Evolutionary conservation across 2,329 filamentous ascomycete genomes (phyloP).

Genomic region (Bisporella sp.): DNA sequence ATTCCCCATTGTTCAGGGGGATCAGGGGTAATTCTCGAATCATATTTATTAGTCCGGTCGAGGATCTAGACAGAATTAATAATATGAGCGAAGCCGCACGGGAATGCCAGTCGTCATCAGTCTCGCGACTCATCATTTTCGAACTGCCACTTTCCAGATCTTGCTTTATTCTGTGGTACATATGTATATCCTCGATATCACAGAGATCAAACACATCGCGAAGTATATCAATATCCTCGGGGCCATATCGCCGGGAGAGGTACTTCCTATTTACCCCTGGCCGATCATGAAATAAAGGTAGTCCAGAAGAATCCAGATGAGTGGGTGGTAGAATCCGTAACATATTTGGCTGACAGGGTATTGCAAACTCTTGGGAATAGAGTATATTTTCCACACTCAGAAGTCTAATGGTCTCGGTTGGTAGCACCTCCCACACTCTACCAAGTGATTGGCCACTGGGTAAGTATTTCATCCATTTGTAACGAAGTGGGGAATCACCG

Average conservation of each 20-base stretch:
- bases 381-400: slow-evolving; percentile 3
- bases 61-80: slow-evolving; percentile 2
- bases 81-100: slow-evolving; percentile 8
- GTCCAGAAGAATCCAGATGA: slow-evolving; percentile 1
- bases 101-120: slow-evolving; percentile 4
- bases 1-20: slow-evolving; percentile 8
- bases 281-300: slow-evolving; percentile 8
- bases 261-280: slow-evolving; percentile 5
- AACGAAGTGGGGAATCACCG: slow-evolving; percentile 2
- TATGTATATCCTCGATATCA: slow-evolving; percentile 7
- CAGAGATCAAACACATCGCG: neutral
- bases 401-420: neutral
- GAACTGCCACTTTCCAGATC: slow-evolving; percentile 7
- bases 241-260: slow-evolving; percentile 6
- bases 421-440: slow-evolving; percentile 4
- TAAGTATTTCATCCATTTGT: slow-evolving; percentile 12
- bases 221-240: slow-evolving; percentile 3
- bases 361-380: slow-evolving; percentile 3
- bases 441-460: slow-evolving; percentile 1
- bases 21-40: slow-evolving; percentile 3
- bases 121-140: slow-evolving; percentile 1
- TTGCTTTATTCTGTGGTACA: slow-evolving; percentile 8
- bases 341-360: neutral
- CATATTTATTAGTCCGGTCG: neutral
- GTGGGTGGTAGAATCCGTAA: slow-evolving; percentile 3